Percentiles rank a stretch among this genome's conserved stretches.
These are phyloP conservation scores for Aspergillus ellipticus DNA, from an alignment of 495 filamentous ascomycete species.

Conservation along the genomic window DNA sequence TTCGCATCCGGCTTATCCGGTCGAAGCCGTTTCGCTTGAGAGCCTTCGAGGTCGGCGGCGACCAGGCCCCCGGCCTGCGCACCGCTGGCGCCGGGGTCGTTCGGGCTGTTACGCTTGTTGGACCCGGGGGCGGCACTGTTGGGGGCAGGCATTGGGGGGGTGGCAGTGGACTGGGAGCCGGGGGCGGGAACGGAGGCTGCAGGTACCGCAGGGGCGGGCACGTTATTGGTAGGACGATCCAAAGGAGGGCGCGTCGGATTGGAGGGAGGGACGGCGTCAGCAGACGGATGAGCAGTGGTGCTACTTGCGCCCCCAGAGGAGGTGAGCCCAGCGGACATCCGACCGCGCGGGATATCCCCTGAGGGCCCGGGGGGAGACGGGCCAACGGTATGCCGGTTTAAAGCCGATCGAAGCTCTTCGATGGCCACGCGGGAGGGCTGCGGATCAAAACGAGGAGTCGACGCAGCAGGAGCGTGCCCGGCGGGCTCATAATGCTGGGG, in stretches of 20 bases:
- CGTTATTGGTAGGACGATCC: slow-evolving; percentile 18
- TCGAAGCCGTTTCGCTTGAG: slow-evolving; percentile 50
- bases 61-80: slow-evolving; percentile 44
- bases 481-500: slow-evolving; percentile 32
- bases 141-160: slow-evolving; percentile 36
- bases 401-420: slow-evolving; percentile 46
- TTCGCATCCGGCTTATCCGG: slow-evolving; percentile 59
- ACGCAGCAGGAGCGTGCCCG: slow-evolving; percentile 19
- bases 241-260: slow-evolving; percentile 14
- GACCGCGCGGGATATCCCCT: slow-evolving; percentile 34
- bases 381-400: slow-evolving; percentile 44
- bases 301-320: slow-evolving; percentile 28
- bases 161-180: slow-evolving; percentile 25
- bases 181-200: slow-evolving; percentile 19
- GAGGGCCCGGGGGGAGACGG: slow-evolving; percentile 36
- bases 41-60: slow-evolving; percentile 47
- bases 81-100: slow-evolving; percentile 26
- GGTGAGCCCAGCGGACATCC: slow-evolving; percentile 34
- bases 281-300: slow-evolving; percentile 21
- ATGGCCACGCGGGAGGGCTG: slow-evolving; percentile 43
- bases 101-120: slow-evolving; percentile 40
- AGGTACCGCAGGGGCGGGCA: slow-evolving; percentile 18
- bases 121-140: slow-evolving; percentile 29
- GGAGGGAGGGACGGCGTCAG: slow-evolving; percentile 34
- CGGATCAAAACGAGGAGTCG: slow-evolving; percentile 34